Base-by-base conservation (phyloP, 2,329 filamentous ascomycete species). In the Tympanopsis confertula region DNA sequence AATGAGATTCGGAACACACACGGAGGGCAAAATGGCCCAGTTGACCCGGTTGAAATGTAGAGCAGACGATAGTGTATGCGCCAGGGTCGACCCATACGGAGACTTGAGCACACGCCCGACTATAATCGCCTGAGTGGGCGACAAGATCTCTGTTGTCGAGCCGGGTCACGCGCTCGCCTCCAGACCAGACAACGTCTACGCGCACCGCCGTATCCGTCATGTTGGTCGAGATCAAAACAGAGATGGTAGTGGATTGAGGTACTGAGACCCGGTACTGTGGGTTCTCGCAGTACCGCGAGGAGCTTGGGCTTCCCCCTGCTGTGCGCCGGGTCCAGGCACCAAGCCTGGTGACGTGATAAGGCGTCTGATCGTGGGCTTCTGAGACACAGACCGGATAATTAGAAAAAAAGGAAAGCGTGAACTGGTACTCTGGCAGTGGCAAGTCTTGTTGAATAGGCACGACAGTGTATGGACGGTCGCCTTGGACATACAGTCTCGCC, bases 331-430 rank as follows among this genome's bases (percentile, higher is more conserved):
- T 87, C 91, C 91, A 98, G 2, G 69, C 65, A 2, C 80, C 77
- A 2, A 65, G 55, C 17, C 80, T 55, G 40, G 76, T 74, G 14
- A 61, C 68, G 41, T 71, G 66, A 47, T 78, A 63, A 1, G 63
- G 53, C 50, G 84, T 82, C 38, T 66, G 46, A 33, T 82, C 69
- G 13, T 61, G 56, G 0, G 86, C 86, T 13, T 72, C 68, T 5
- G 66, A 59, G 10, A 96, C 60, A 5, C 57, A 54, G 1, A 94
- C 63, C 0, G 71, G 60, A 1, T 65, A 62, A 29, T 74, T 71
- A 3, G 86, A 88, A 54, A 94, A 88, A 35, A 85, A 74, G 0
- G 86, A 87, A 3, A 96, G 65, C 0, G 88, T 91, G 54, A 96
- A 95, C 13, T 78, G 78, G 54, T 94, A 89, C 18, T 65, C 69